phyloP scores from a whole-genome alignment of 768 basidiomycete genomes.

The Trametes meyenii region DNA sequence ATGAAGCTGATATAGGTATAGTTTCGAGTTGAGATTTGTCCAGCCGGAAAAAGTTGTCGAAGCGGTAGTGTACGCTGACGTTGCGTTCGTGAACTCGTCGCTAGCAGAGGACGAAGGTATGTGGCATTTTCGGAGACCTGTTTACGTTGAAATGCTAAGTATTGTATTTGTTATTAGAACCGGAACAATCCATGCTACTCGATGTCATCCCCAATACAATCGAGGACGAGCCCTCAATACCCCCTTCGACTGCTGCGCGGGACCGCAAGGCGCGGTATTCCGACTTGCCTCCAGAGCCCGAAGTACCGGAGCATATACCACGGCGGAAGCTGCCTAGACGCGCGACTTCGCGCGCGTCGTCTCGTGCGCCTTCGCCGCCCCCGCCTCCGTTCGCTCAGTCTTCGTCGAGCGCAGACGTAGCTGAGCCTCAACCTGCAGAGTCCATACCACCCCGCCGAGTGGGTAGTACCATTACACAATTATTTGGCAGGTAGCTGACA shows the following conservation, averaged over 20 bases:
- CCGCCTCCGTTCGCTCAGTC: not conserved
- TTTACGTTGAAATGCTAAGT: not conserved
- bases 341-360: conserved; percentile 44
- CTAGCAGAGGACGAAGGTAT: conserved; percentile 33
- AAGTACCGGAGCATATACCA: conserved; percentile 3
- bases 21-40: conserved; percentile 47
- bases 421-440: conserved; percentile 27
- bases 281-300: not conserved
- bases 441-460: conserved; percentile 35
- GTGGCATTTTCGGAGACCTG: not conserved
- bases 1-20: conserved; percentile 21
- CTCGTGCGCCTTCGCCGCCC: conserved; percentile 40
- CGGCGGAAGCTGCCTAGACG: conserved; percentile 39
- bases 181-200: conserved; percentile 43
- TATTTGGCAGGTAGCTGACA: conserved; percentile 31
- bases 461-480: not conserved
- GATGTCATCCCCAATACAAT: conserved; percentile 56
- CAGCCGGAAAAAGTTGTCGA: conserved; percentile 52
- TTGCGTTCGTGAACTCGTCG: conserved; percentile 40
- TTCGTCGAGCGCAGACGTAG: not conserved
- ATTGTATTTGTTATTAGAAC: conserved; percentile 16
- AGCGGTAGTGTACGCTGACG: conserved; percentile 46
- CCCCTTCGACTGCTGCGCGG: conserved; percentile 23
- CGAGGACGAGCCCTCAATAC: conserved; percentile 51
- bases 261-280: not conserved